A percentile compares a stretch with the other conserved stretches of the same genome.
These are phyloP conservation scores for Metschnikowia peoriensis DNA, from an alignment of 805 yeast genomes.

Conservation along the genomic window DNA sequence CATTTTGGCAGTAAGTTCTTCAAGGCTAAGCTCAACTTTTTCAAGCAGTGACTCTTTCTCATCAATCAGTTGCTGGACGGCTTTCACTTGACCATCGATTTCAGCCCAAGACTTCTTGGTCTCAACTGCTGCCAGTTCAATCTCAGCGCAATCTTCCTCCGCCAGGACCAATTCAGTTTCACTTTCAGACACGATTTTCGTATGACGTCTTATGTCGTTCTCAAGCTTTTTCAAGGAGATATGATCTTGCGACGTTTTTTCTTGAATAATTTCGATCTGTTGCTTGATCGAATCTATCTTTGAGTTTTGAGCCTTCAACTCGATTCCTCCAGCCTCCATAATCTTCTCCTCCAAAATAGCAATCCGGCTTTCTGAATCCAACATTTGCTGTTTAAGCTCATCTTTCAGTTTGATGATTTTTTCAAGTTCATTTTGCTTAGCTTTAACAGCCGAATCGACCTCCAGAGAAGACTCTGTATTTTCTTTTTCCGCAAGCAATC, in stretches of 20 bases:
- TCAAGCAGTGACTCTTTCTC: conserved; percentile 43
- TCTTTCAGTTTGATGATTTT: conserved; percentile 18
- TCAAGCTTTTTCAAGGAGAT: conserved; percentile 58
- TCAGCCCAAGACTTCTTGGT: conserved; percentile 2
- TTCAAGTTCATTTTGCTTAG: conserved; percentile 24
- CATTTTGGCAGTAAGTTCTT: conserved; percentile 44
- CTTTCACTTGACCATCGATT: conserved; percentile 28
- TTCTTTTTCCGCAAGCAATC: conserved; percentile 39
- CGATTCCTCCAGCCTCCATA: conserved; percentile 89
- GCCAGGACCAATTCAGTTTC: conserved; percentile 42
- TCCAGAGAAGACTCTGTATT: conserved; percentile 24
- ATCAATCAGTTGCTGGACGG: conserved; percentile 34
- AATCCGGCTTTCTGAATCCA: conserved; percentile 55
- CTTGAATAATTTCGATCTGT: conserved; percentile 57
- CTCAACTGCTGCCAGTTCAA: conserved; percentile 30
- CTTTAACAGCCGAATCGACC: conserved; percentile 40
- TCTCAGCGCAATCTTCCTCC: conserved; percentile 23
- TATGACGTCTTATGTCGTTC: conserved; percentile 58
- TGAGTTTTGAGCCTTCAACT: conserved; percentile 72
- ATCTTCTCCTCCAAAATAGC: conserved; percentile 67
- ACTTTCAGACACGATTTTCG: conserved; percentile 46
- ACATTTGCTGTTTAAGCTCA: conserved; percentile 51
- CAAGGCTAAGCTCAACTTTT: conserved; percentile 23
- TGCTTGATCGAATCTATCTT: conserved; percentile 75
- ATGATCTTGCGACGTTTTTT: conserved; percentile 56